Evolutionary conservation across 306 rosid species (phyloP), one percentile per base, ranked within the genome.

Genomic region (Nissolia schottii): DNA sequence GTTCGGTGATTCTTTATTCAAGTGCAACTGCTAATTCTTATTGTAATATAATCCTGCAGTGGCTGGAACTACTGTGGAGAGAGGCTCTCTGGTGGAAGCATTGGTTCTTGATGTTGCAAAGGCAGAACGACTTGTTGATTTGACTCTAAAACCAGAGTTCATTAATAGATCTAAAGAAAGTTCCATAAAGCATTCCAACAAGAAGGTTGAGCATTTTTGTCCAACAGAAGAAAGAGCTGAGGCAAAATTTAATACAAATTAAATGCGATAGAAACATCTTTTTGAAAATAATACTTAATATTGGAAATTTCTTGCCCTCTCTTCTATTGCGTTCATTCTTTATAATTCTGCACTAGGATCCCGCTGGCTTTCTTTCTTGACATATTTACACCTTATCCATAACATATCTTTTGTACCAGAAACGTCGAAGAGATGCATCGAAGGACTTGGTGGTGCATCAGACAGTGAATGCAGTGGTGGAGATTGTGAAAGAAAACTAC

Each of bases 401-500:
- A 34, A 34, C 53, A 69, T 64, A 51, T 25, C 19, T 53, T 63
- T 54, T 41, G 32, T 80, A 80, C 49, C 80, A 93, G 96, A 94
- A 94, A 83, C 97, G 97, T 41, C 88, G 77, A 78, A 79, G 80
- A 74, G 96, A 82, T 62, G 80, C 86, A 43, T 69, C 14, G 3
- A 79, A 41, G 75, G 85, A 70, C 79, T 76, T 91, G 80, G 89
- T 75, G 77, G 60, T 88, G 72, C 81, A 89, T 76, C 92, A 91
- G 85, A 81, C 78, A 2, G 97, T 91, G 46, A 87, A 87, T 72
- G 90, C 95, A 43, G 73, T 80, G 8, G 96, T 94, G 61, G 97
- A 94, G 87, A 76, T 88, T 68, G 93, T 86, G 73, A 94, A 89
- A 81, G 96, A 94, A 64, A 85, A 84, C 81, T 94, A 94, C 86